These are phyloP conservation scores for Naganishia vaughanmartiniae DNA, from an alignment of 768 basidiomycete genomes.

Conservation along the genomic window DNA sequence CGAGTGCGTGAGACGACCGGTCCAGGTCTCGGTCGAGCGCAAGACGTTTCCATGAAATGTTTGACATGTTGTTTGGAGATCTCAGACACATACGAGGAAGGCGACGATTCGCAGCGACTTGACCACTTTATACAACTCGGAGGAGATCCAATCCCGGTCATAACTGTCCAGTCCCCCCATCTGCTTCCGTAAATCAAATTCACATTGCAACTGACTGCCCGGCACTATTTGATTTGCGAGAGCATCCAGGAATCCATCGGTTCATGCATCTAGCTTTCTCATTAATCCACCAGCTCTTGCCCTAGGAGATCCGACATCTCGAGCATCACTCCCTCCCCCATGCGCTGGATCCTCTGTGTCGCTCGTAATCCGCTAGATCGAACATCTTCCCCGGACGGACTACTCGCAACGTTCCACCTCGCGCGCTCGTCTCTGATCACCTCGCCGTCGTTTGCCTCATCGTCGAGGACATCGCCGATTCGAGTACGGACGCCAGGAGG, in stretches of 20 bases:
- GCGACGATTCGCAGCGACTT: too few relatives aligned
- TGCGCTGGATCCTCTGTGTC: slow-evolving; percentile 1
- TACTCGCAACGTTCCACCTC: neutral
- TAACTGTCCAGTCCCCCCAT: slow-evolving; percentile 1
- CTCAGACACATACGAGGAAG: too few relatives aligned
- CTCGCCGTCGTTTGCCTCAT: neutral
- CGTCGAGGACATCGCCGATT: neutral
- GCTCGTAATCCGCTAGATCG: slow-evolving; percentile 1
- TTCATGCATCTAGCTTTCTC: neutral
- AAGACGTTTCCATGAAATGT: slow-evolving; percentile 7
- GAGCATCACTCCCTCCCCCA: neutral
- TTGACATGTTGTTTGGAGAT: neutral
- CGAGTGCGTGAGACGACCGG: slow-evolving; percentile 55
- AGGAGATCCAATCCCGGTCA: neutral
- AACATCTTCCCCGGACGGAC: neutral
- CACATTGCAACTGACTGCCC: too few relatives aligned
- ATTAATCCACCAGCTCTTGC: neutral
- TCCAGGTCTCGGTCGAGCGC: slow-evolving; percentile 28
- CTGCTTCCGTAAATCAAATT: slow-evolving; percentile 1
- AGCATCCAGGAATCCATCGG: too few relatives aligned
- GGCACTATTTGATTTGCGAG: too few relatives aligned
- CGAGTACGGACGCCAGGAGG: neutral
- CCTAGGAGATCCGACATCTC: neutral
- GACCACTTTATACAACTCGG: too few relatives aligned
- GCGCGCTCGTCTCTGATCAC: neutral